A percentile compares a stretch with the other conserved stretches of the same genome.
These are phyloP conservation scores for Hirsutella minnesotensis DNA, from an alignment of 2,329 filamentous ascomycete species.

Conservation along the genomic window DNA sequence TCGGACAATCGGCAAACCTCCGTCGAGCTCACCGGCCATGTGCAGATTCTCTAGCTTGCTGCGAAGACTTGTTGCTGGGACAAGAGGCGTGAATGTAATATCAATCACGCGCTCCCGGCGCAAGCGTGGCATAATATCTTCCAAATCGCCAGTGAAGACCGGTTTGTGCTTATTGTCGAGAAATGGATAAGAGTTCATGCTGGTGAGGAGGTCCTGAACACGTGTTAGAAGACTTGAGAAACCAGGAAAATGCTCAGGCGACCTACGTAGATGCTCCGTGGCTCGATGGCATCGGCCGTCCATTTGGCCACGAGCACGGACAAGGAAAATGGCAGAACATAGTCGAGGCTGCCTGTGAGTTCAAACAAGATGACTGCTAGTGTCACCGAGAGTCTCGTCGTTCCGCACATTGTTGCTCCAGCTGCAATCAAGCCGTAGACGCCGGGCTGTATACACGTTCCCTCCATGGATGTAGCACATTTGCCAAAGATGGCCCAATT, in stretches of 20 bases:
- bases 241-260: neutral
- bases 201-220: constrained; percentile 65
- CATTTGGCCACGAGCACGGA: constrained; percentile 93
- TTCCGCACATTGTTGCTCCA: constrained; percentile 95
- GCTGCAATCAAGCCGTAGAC: constrained; percentile 92
- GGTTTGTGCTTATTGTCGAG: constrained; percentile 94
- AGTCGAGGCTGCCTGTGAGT: constrained; percentile 85
- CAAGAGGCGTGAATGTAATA: constrained; percentile 69
- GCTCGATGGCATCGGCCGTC: constrained; percentile 92
- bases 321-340: constrained; percentile 88
- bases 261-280: constrained; percentile 78
- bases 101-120: constrained; percentile 75
- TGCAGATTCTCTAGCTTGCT: constrained; percentile 73
- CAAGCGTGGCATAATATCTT: constrained; percentile 70
- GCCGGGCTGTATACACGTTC: constrained; percentile 87
- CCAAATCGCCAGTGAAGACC: constrained; percentile 77
- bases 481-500: constrained; percentile 60
- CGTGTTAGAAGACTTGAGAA: constrained; percentile 3
- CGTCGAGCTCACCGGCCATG: constrained; percentile 78
- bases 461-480: constrained; percentile 59
- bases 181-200: constrained; percentile 96
- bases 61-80: constrained; percentile 66
- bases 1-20: constrained; percentile 77
- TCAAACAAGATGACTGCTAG: constrained; percentile 93
- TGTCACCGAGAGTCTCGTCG: constrained; percentile 86